These are phyloP conservation scores for Suillus lakei DNA, from an alignment of 768 basidiomycete genomes.

Conservation along the genomic window DNA sequence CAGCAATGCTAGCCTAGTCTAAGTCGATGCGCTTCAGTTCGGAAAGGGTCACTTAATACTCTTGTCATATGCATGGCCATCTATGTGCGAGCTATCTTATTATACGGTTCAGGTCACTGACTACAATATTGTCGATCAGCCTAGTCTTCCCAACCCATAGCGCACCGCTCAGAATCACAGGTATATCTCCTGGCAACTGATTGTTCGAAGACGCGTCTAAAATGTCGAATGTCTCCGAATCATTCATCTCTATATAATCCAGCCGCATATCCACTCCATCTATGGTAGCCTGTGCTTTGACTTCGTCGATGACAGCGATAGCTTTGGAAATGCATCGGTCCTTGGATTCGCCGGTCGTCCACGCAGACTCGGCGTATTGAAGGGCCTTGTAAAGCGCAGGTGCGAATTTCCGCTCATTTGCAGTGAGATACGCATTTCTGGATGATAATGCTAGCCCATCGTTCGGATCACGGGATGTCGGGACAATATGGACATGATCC, in stretches of 20 bases:
- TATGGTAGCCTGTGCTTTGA: slow-evolving; percentile 32
- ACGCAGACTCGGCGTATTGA: slow-evolving; percentile 55
- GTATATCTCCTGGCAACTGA: slow-evolving; percentile 32
- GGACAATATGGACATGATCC: slow-evolving; percentile 81
- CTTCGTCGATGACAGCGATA: slow-evolving; percentile 41
- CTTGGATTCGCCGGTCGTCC: slow-evolving; percentile 57
- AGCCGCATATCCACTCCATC: slow-evolving; percentile 58
- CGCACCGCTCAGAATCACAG: slow-evolving; percentile 83
- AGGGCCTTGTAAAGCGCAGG: slow-evolving; percentile 73
- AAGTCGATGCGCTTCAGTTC: neutral
- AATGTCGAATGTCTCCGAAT: slow-evolving; percentile 73
- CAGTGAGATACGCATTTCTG: slow-evolving; percentile 82
- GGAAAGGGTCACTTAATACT: neutral
- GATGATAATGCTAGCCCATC: slow-evolving; percentile 88
- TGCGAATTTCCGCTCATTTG: slow-evolving; percentile 65
- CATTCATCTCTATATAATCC: slow-evolving; percentile 92
- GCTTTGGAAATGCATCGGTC: slow-evolving; percentile 53
- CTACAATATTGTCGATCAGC: slow-evolving; percentile 90
- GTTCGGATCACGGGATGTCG: slow-evolving; percentile 72
- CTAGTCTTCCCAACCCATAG: slow-evolving; percentile 86
- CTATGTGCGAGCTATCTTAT: slow-evolving; percentile 12
- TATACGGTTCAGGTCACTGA: slow-evolving; percentile 51
- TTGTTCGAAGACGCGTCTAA: slow-evolving; percentile 42
- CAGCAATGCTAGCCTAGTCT: neutral
- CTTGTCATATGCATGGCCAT: neutral